phyloP scores from a whole-genome alignment of 192 early-diverging fungal genomes.

The Rhizoclosmatium sp. region DNA sequence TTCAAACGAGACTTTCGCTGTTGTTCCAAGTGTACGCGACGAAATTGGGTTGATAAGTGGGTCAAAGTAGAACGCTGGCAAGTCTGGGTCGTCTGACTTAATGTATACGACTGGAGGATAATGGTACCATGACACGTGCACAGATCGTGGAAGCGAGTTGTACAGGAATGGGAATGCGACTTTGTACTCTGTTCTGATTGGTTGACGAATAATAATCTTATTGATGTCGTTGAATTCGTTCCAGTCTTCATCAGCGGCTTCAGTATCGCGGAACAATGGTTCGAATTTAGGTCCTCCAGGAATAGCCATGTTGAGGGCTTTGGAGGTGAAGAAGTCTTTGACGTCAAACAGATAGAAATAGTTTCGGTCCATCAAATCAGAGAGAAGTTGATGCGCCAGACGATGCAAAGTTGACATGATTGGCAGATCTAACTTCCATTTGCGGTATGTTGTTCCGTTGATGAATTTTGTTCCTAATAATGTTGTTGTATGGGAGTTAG shows the following conservation, averaged over 20 bases:
- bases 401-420: conserved; percentile 96
- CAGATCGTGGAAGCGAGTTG: conserved; percentile 94
- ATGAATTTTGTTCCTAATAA: conserved; percentile 69
- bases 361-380: conserved; percentile 94
- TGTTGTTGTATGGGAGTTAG: neutral
- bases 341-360: conserved; percentile 98
- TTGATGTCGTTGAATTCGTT: conserved; percentile 99
- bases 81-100: conserved; percentile 89
- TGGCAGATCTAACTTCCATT: conserved; percentile 91
- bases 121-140: conserved; percentile 93
- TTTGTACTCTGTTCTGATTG: conserved; percentile 98
- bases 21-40: conserved; percentile 69
- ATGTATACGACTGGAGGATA: conserved; percentile 90
- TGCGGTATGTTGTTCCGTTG: conserved; percentile 87
- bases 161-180: conserved; percentile 98
- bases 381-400: conserved; percentile 89
- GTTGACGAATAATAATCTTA: conserved; percentile 99
- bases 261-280: conserved; percentile 94
- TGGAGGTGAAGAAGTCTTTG: conserved; percentile 95
- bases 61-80: conserved; percentile 98
- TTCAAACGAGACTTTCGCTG: conserved; percentile 63
- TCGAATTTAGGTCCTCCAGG: conserved; percentile 99
- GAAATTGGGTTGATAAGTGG: conserved; percentile 98
- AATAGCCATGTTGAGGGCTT: conserved; percentile 97
- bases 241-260: conserved; percentile 98